A percentile compares a stretch with the other conserved stretches of the same genome.
Evolutionary conservation across 257 asterid species (phyloP).

Genomic region (Pogostemon cablin): DNA sequence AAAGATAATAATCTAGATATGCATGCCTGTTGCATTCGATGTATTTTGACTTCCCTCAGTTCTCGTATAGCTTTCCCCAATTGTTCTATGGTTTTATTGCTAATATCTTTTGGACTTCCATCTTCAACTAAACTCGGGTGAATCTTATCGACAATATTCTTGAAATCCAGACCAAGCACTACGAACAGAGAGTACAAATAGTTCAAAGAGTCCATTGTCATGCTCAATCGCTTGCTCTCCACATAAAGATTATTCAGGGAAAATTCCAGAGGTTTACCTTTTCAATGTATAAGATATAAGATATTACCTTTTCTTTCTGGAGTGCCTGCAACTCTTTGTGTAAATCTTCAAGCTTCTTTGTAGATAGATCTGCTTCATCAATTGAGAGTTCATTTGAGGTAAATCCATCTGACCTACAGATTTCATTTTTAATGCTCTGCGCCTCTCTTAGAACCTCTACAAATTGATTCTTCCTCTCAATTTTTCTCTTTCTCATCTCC

Average conservation of each 20-base stretch:
- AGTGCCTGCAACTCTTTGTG: conserved; percentile 69
- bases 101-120: conserved; percentile 58
- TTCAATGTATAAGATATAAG: too few species aligned
- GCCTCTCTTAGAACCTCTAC: conserved; percentile 60
- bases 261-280: neutral
- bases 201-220: conserved; percentile 59
- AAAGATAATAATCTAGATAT: conserved; percentile 1
- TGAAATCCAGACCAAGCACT: conserved; percentile 88
- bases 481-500: conserved; percentile 83
- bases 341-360: conserved; percentile 75
- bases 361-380: conserved; percentile 73
- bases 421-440: conserved; percentile 60
- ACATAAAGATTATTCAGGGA: conserved; percentile 34
- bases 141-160: conserved; percentile 53
- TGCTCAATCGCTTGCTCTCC: conserved; percentile 78
- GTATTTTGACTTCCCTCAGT: conserved; percentile 67
- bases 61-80: conserved; percentile 58
- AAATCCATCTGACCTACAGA: conserved; percentile 43
- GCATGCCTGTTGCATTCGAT: conserved; percentile 79
- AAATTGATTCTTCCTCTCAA: conserved; percentile 74
- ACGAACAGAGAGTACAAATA: conserved; percentile 66
- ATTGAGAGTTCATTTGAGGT: conserved; percentile 36
- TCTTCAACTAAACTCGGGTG: conserved; percentile 80
- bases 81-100: conserved; percentile 57
- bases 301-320: conserved; percentile 73